A percentile compares a stretch with the other conserved stretches of the same genome.
These are phyloP conservation scores for Raphanus sativus DNA, from an alignment of 345 rosid genomes.

Conservation along the genomic window DNA sequence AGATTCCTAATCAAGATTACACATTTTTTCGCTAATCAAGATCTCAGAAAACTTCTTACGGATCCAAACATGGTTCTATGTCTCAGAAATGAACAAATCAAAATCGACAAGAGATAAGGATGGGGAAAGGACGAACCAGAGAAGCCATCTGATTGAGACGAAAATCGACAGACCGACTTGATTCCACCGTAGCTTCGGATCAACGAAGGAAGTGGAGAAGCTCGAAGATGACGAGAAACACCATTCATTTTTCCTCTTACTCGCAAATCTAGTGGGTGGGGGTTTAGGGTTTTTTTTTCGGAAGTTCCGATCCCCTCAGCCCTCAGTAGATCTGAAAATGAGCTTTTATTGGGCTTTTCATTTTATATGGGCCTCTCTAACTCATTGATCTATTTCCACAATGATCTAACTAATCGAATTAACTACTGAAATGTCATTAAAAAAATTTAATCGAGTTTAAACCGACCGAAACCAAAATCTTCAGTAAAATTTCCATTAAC, in stretches of 20 bases:
- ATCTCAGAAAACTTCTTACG: neutral
- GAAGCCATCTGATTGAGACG: constrained; percentile 34
- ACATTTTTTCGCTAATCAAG: neutral
- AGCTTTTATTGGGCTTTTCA: neutral
- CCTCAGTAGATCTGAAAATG: neutral
- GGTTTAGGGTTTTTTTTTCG: constrained; percentile 27
- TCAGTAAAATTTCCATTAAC: too few species aligned
- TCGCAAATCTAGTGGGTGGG: neutral
- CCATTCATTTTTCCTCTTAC: constrained; percentile 34
- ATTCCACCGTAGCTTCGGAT: constrained; percentile 35
- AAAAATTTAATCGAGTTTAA: too few species aligned
- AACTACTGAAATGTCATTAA: too few species aligned
- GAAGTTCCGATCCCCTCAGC: constrained; percentile 1
- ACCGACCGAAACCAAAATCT: too few species aligned
- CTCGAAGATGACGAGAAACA: constrained; percentile 35
- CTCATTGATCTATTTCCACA: neutral
- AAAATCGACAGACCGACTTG: constrained; percentile 5
- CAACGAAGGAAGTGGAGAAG: constrained; percentile 33
- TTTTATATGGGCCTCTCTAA: neutral
- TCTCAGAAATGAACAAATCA: neutral
- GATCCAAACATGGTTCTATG: neutral
- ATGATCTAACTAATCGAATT: too few species aligned
- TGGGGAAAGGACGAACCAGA: constrained; percentile 30
- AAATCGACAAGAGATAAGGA: neutral
- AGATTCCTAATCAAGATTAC: neutral